Evolutionary conservation across 2,329 filamentous ascomycete species (phyloP).

Genomic region (Trichophyton simii): DNA sequence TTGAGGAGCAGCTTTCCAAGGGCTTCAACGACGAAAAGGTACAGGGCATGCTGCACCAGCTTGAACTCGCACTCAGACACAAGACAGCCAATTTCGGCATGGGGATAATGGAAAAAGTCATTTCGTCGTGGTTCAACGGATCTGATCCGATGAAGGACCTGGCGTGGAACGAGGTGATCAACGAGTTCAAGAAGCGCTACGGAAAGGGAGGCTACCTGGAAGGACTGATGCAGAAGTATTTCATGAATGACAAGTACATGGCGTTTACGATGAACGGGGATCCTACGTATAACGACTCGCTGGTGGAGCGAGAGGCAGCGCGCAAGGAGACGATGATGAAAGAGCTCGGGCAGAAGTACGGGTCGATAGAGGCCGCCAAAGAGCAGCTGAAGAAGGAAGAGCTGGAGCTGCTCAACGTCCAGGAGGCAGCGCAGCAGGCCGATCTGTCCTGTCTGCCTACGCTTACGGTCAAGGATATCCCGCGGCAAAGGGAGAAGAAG

Average conservation of each 20-base stretch:
- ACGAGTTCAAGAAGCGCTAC: conserved; percentile 66
- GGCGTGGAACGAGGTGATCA: conserved; percentile 80
- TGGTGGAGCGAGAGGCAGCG: conserved; percentile 63
- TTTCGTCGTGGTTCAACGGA: conserved; percentile 91
- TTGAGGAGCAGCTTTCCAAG: conserved; percentile 55
- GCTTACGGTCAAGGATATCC: conserved; percentile 79
- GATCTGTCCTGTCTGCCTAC: conserved; percentile 81
- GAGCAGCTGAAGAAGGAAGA: conserved; percentile 65
- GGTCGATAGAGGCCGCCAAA: conserved; percentile 58
- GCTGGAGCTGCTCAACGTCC: conserved; percentile 64
- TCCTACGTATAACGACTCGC: conserved; percentile 56
- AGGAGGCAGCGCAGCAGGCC: conserved; percentile 71
- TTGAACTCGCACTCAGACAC: conserved; percentile 87
- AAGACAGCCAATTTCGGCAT: conserved; percentile 95
- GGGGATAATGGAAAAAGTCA: conserved; percentile 73
- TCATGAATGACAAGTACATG: conserved; percentile 73
- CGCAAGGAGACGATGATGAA: conserved; percentile 64
- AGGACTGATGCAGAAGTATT: conserved; percentile 72
- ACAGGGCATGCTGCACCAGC: conserved; percentile 82
- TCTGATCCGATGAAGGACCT: conserved; percentile 83
- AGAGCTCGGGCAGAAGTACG: conserved; percentile 54
- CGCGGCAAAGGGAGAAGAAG: conserved; percentile 62
- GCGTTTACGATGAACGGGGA: conserved; percentile 93
- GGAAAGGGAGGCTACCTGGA: conserved; percentile 71
- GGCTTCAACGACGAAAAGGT: conserved; percentile 87